Conservation (phyloP, 306 rosid species). For the Sindora glabra region DNA sequence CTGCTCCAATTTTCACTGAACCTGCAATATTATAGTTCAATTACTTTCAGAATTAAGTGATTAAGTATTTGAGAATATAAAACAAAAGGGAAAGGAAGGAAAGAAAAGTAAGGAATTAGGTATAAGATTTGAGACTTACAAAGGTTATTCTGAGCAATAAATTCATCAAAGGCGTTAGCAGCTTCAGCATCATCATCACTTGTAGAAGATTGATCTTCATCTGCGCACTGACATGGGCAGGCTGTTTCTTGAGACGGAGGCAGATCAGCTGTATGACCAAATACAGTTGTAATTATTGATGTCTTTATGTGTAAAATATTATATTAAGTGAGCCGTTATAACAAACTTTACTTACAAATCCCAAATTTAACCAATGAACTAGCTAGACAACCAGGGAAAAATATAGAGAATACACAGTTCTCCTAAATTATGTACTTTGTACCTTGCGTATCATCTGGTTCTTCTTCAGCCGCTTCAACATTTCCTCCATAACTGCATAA, state of each 20-base stretch:
- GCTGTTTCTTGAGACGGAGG: conserved; percentile 18
- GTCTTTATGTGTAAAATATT: not conserved
- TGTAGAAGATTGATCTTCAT: conserved; percentile 30
- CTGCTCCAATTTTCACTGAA: conserved; percentile 13
- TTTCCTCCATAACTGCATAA: conserved; percentile 14
- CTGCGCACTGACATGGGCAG: conserved; percentile 16
- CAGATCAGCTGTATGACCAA: conserved; percentile 14
- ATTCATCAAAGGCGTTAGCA: conserved; percentile 29
- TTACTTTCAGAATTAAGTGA: not conserved
- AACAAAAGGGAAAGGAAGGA: not conserved
- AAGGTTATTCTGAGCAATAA: conserved; percentile 29
- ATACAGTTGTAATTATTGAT: not conserved
- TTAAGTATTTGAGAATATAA: not conserved
- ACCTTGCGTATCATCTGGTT: conserved; percentile 33
- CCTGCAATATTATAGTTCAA: conserved; percentile 9
- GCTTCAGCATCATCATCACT: conserved; percentile 32
- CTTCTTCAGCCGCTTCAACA: conserved; percentile 18
- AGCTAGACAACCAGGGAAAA: not conserved
- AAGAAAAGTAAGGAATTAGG: not conserved
- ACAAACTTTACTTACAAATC: not conserved
- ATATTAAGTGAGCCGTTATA: conserved; percentile 3
- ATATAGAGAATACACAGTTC: not conserved
- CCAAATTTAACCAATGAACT: conserved; percentile 7
- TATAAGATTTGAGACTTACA: conserved; percentile 24
- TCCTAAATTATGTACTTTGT: conserved; percentile 16